Conservation (phyloP, 768 basidiomycete species). For the Tricholoma matsutake region DNA sequence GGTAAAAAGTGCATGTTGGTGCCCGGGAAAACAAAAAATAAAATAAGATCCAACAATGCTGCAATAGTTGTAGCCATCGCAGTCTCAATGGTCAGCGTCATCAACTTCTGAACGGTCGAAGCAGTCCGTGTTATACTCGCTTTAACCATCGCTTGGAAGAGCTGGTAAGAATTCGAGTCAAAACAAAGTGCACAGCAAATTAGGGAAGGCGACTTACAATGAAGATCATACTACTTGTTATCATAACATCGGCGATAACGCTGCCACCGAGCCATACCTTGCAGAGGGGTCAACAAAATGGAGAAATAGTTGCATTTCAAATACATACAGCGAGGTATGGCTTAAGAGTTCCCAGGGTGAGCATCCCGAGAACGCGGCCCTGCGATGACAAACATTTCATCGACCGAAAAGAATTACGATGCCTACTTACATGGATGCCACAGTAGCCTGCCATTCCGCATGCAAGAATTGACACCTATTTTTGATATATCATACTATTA, state of each 20-base stretch:
- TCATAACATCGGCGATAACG: slow-evolving; percentile 9
- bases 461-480: slow-evolving; percentile 7
- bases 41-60: not conserved
- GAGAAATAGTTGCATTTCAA: not conserved
- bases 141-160: slow-evolving; percentile 1
- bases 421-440: slow-evolving; percentile 6
- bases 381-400: not conserved
- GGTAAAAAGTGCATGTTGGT: too few species aligned
- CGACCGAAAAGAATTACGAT: not conserved
- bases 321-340: slow-evolving; percentile 7
- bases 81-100: not conserved
- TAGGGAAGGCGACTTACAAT: slow-evolving; percentile 6
- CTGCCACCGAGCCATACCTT: slow-evolving; percentile 13
- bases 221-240: slow-evolving; percentile 11
- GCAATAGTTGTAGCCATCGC: too few species aligned
- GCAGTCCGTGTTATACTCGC: not conserved
- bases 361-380: slow-evolving; percentile 5
- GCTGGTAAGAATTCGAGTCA: not conserved
- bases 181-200: not conserved
- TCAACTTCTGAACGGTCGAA: slow-evolving; percentile 4
- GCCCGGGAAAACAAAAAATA: not conserved
- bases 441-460: slow-evolving; percentile 5
- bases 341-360: not conserved
- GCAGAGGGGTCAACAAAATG: not conserved
- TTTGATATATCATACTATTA: not conserved